Evolutionary conservation across 2,329 filamentous ascomycete species (phyloP).

Genomic region (Neopestalotiopsis clavispora): DNA sequence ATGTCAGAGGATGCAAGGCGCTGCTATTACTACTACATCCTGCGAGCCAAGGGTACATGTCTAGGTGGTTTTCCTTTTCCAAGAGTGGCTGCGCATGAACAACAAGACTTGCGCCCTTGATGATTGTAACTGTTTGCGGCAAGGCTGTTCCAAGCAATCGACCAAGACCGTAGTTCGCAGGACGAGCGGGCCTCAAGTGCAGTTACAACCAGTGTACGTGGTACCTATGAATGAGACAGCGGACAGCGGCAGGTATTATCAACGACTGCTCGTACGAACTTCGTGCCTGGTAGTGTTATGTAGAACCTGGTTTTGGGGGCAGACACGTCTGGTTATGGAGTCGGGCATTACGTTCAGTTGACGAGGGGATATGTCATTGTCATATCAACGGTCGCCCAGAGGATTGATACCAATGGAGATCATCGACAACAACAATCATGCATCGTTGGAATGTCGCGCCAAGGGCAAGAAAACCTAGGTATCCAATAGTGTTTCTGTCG

Average conservation of each 20-base stretch:
- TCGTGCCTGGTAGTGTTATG: background rate
- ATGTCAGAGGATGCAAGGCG: conserved; percentile 13
- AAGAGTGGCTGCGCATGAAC: background rate
- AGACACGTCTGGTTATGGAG: background rate
- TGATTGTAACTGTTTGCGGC: background rate
- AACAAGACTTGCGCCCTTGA: background rate
- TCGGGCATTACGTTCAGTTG: background rate
- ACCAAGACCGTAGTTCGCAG: background rate
- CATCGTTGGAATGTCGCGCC: background rate
- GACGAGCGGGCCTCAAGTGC: background rate
- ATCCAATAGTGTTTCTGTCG: background rate
- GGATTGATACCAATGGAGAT: background rate
- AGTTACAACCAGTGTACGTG: background rate
- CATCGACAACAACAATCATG: conserved; percentile 5
- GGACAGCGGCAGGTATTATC: too few relatives aligned
- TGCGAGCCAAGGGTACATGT: background rate
- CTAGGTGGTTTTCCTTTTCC: background rate
- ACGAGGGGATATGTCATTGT: conserved; percentile 1
- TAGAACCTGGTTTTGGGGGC: background rate
- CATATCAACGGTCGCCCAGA: background rate
- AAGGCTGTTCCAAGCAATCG: background rate
- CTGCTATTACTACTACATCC: conserved; percentile 7
- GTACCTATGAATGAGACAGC: background rate
- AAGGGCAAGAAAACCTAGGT: background rate
- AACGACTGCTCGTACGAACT: background rate